A percentile compares a stretch with the other conserved stretches of the same genome.
These are phyloP conservation scores for Penicillium pancosmium DNA, from an alignment of 495 filamentous ascomycete genomes.

Conservation along the genomic window DNA sequence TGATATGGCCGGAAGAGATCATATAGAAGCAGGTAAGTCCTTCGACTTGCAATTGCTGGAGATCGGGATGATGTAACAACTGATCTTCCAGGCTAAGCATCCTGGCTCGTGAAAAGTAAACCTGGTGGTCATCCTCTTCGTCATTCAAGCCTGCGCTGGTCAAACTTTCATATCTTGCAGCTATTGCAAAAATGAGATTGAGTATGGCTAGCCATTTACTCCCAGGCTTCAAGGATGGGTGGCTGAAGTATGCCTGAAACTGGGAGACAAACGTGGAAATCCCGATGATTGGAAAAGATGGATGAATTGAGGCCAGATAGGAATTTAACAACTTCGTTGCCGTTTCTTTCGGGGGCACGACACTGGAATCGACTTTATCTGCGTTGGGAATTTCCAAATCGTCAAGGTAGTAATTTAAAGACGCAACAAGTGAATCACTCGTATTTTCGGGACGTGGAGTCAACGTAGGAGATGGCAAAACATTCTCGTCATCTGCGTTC, in stretches of 20 bases:
- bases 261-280: slow-evolving; percentile 55
- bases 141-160: slow-evolving; percentile 45
- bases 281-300: slow-evolving; percentile 62
- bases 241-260: slow-evolving; percentile 50
- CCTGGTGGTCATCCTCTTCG: slow-evolving; percentile 53
- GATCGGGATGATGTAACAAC: slow-evolving; percentile 52
- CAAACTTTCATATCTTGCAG: slow-evolving; percentile 53
- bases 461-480: slow-evolving; percentile 31
- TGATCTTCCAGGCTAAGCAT: slow-evolving; percentile 53
- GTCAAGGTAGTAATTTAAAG: slow-evolving; percentile 52
- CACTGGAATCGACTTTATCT: slow-evolving; percentile 49
- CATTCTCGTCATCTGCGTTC: slow-evolving; percentile 24
- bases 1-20: slow-evolving; percentile 58
- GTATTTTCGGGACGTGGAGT: slow-evolving; percentile 30
- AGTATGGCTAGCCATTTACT: slow-evolving; percentile 59
- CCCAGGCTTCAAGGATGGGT: slow-evolving; percentile 39
- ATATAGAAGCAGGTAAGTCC: slow-evolving; percentile 63
- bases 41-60: slow-evolving; percentile 61
- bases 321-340: slow-evolving; percentile 59
- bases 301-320: slow-evolving; percentile 62
- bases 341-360: slow-evolving; percentile 50
- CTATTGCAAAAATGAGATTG: slow-evolving; percentile 67
- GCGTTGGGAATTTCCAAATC: slow-evolving; percentile 50
- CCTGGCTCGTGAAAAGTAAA: slow-evolving; percentile 59
- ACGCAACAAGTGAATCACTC: slow-evolving; percentile 33